Percentiles rank a stretch among this genome's conserved stretches.
Conservation (phyloP, 2,329 filamentous ascomycete species). For the Claviceps citrina region DNA sequence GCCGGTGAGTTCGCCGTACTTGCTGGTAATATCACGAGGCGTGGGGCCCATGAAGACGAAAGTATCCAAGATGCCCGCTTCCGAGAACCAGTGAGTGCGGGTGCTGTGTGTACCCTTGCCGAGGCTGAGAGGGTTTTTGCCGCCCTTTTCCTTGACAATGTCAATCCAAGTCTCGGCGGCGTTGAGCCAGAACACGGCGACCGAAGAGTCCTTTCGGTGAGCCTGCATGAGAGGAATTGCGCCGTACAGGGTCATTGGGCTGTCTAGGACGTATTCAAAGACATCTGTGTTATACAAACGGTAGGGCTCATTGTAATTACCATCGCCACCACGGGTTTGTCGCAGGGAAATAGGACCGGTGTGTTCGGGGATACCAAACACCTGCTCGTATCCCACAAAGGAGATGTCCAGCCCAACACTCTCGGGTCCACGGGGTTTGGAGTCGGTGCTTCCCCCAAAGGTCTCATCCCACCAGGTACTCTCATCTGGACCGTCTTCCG, state of each 20-base stretch:
- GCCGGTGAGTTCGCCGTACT: constrained; percentile 80
- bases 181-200: constrained; percentile 95
- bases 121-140: constrained; percentile 62
- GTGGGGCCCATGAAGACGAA: constrained; percentile 90
- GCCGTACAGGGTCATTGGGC: constrained; percentile 97
- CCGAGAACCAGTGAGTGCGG: constrained; percentile 92
- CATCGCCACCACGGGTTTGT: constrained; percentile 76
- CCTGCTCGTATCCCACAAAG: constrained; percentile 81
- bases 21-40: constrained; percentile 64
- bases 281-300: constrained; percentile 92
- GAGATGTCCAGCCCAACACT: constrained; percentile 82
- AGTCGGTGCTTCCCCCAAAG: constrained; percentile 89
- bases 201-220: constrained; percentile 81
- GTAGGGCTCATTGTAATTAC: constrained; percentile 79
- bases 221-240: constrained; percentile 96
- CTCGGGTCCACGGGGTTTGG: constrained; percentile 88
- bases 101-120: constrained; percentile 57
- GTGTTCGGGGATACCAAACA: constrained; percentile 90
- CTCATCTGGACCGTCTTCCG: constrained; percentile 49
- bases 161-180: constrained; percentile 96
- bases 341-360: constrained; percentile 75
- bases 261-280: constrained; percentile 94
- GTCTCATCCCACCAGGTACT: constrained; percentile 96
- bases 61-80: constrained; percentile 74
- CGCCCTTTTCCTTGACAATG: constrained; percentile 63